These are phyloP conservation scores for Coniochaeta sp. DNA, from an alignment of 2,329 filamentous ascomycete genomes.

Conservation along the genomic window DNA sequence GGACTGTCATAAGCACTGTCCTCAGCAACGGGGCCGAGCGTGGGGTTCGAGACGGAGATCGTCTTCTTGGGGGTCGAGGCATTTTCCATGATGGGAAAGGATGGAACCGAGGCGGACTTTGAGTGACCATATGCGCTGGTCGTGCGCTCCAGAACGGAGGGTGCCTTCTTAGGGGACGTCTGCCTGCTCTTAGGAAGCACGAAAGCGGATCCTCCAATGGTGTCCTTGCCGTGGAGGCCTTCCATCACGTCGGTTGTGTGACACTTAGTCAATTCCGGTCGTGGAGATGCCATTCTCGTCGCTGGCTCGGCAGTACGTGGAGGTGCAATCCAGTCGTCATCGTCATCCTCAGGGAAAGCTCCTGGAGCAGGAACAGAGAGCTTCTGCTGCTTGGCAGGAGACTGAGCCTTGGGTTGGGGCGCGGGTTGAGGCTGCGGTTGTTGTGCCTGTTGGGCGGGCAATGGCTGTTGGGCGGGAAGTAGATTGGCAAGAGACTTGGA, in stretches of 20 bases:
- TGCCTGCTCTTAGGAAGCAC: conserved; percentile 30
- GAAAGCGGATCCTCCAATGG: conserved; percentile 40
- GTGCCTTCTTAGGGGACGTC: conserved; percentile 28
- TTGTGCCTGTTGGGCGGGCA: conserved; percentile 20
- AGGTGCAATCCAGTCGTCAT: conserved; percentile 59
- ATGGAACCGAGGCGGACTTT: conserved; percentile 59
- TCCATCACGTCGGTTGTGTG: conserved; percentile 57
- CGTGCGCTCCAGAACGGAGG: conserved; percentile 20
- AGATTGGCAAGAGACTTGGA: conserved; percentile 40
- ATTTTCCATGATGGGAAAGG: conserved; percentile 28
- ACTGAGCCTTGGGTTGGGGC: conserved; percentile 20
- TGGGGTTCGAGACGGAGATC: conserved; percentile 52
- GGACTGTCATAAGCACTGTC: conserved; percentile 36
- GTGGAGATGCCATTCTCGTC: conserved; percentile 32
- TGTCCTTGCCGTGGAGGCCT: conserved; percentile 40
- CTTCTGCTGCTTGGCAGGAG: conserved; percentile 16
- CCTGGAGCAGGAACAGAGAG: conserved; percentile 39
- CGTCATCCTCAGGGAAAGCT: conserved; percentile 52
- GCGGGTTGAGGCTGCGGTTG: conserved; percentile 9
- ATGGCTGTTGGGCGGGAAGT: conserved; percentile 23
- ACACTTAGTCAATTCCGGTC: conserved; percentile 52
- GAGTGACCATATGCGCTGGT: conserved; percentile 38
- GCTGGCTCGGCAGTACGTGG: conserved; percentile 30
- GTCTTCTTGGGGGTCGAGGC: conserved; percentile 46
- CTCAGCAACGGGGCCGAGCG: conserved; percentile 41